These are phyloP conservation scores for Starmerella scarabaei DNA, from an alignment of 805 yeast genomes.

Conservation along the genomic window DNA sequence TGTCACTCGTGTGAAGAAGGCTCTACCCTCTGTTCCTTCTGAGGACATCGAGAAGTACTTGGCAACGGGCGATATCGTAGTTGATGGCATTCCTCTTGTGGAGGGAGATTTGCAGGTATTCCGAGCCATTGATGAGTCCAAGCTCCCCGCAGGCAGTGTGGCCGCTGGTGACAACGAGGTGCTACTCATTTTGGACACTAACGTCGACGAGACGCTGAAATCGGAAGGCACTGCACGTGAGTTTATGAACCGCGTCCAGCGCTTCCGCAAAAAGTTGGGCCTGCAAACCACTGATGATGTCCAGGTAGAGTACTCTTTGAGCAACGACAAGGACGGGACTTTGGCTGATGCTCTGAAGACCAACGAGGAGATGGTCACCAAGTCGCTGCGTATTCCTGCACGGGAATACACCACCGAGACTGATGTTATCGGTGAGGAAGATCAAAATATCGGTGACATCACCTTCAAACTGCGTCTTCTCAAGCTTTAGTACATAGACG, in stretches of 20 bases:
- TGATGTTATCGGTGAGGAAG: slow-evolving; percentile 70
- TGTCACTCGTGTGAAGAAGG: slow-evolving; percentile 87
- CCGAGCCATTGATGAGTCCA: slow-evolving; percentile 66
- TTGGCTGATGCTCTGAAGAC: slow-evolving; percentile 47
- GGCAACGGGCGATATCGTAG: slow-evolving; percentile 58
- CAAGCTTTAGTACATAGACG: slow-evolving; percentile 31
- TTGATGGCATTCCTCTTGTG: slow-evolving; percentile 79
- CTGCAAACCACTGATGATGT: slow-evolving; percentile 93
- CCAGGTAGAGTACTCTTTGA: slow-evolving; percentile 61
- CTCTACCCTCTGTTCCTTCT: slow-evolving; percentile 69
- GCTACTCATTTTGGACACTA: slow-evolving; percentile 76
- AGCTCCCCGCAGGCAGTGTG: slow-evolving; percentile 57
- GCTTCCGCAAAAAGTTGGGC: slow-evolving; percentile 92
- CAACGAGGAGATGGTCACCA: slow-evolving; percentile 57
- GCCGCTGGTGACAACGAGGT: slow-evolving; percentile 82
- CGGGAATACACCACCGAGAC: slow-evolving; percentile 35
- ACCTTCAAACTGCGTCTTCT: slow-evolving; percentile 65
- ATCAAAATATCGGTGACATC: slow-evolving; percentile 67
- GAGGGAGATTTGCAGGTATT: slow-evolving; percentile 81
- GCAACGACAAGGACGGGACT: slow-evolving; percentile 39
- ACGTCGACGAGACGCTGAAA: slow-evolving; percentile 73
- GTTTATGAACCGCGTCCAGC: slow-evolving; percentile 90
- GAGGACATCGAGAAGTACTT: slow-evolving; percentile 69
- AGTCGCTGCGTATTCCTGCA: slow-evolving; percentile 60
- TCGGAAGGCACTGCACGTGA: slow-evolving; percentile 96